Evolutionary conservation across 495 filamentous ascomycete species (phyloP).

Genomic region (Cercophora scortea): DNA sequence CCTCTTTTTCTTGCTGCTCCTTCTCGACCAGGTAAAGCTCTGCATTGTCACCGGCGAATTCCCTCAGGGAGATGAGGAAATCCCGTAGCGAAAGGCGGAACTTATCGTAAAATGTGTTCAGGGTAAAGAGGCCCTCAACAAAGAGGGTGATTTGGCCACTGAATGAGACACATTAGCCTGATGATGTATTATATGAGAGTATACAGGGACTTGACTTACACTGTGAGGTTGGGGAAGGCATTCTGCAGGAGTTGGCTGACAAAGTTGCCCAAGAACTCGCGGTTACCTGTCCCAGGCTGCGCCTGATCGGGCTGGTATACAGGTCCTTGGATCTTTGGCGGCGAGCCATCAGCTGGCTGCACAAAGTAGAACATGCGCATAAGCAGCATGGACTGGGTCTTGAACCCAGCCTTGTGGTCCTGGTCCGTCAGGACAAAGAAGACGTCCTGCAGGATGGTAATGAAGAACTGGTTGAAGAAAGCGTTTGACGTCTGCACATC

Average conservation of each 20-base stretch:
- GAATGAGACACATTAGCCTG: slow-evolving; percentile 25
- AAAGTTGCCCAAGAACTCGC: slow-evolving; percentile 80
- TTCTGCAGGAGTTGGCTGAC: slow-evolving; percentile 78
- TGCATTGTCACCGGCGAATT: slow-evolving; percentile 87
- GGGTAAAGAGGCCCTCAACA: slow-evolving; percentile 74
- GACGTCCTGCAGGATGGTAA: slow-evolving; percentile 91
- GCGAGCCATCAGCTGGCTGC: slow-evolving; percentile 48
- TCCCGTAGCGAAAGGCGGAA: slow-evolving; percentile 94
- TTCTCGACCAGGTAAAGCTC: slow-evolving; percentile 94
- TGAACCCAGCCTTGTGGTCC: slow-evolving; percentile 98
- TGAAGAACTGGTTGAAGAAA: slow-evolving; percentile 97
- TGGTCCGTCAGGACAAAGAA: slow-evolving; percentile 97
- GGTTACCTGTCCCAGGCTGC: slow-evolving; percentile 72
- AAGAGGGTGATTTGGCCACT: slow-evolving; percentile 84
- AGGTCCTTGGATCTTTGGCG: slow-evolving; percentile 82
- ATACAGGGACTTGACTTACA: slow-evolving; percentile 48
- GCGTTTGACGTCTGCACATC: slow-evolving; percentile 76
- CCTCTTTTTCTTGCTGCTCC: slow-evolving; percentile 73
- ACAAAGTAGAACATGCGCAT: slow-evolving; percentile 96
- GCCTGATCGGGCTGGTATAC: slow-evolving; percentile 81
- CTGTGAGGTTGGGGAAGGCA: slow-evolving; percentile 88
- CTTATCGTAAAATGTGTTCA: slow-evolving; percentile 71
- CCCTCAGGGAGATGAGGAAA: slow-evolving; percentile 94
- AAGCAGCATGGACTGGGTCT: slow-evolving; percentile 86
- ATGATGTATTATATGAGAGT: not conserved